phyloP scores from a whole-genome alignment of 1,284 basidiomycete genomes.

The Mycena sp. region DNA sequence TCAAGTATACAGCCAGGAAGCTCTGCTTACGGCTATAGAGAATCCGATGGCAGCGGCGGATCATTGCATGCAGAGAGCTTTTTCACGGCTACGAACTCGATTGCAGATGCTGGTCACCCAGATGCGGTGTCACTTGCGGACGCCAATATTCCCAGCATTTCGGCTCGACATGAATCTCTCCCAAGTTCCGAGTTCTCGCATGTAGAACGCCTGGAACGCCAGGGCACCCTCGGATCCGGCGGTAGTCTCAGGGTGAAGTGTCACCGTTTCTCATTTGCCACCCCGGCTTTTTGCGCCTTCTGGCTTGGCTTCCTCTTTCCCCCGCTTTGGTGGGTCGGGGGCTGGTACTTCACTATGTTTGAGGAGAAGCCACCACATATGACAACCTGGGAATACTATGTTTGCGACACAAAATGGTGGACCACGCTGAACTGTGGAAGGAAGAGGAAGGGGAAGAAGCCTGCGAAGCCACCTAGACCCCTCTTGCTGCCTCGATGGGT shows the following conservation, averaged over 20 bases:
- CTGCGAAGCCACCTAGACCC: constrained; percentile 2
- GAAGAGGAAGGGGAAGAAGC: background rate
- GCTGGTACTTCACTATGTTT: constrained; percentile 30
- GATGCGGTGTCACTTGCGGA: background rate
- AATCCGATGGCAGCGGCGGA: constrained; percentile 18
- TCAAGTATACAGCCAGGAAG: background rate
- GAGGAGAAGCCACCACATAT: constrained; percentile 22
- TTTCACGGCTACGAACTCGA: constrained; percentile 25
- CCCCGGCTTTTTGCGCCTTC: constrained; percentile 27
- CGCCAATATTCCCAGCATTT: background rate
- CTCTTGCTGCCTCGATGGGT: constrained; percentile 32
- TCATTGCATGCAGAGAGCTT: constrained; percentile 32
- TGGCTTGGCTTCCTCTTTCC: constrained; percentile 31
- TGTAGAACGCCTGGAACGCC: constrained; percentile 7
- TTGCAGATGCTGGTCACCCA: background rate
- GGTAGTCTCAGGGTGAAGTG: constrained; percentile 17
- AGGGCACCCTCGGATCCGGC: constrained; percentile 14
- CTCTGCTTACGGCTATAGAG: constrained; percentile 3
- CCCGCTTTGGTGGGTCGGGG: constrained; percentile 30
- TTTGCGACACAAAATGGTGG: constrained; percentile 25
- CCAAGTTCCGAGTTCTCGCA: background rate
- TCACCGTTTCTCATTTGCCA: constrained; percentile 15
- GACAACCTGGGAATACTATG: constrained; percentile 28
- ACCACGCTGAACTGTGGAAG: constrained; percentile 17
- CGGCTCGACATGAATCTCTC: constrained; percentile 7